phyloP scores from a whole-genome alignment of 1,139 yeast species.

The Diutina neorugosa region DNA sequence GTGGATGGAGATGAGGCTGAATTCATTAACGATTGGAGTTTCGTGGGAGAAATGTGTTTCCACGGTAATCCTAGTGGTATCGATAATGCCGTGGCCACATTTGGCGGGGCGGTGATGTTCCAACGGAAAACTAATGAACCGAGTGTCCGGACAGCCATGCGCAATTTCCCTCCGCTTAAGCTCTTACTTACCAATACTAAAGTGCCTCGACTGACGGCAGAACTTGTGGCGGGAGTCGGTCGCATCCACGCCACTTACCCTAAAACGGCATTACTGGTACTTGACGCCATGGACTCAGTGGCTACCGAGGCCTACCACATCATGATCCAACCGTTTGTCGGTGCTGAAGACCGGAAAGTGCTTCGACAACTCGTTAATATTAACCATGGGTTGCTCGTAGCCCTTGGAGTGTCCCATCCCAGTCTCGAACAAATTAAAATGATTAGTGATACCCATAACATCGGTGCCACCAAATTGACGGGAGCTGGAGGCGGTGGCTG shows the following conservation, averaged over 20 bases:
- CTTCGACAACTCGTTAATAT: constrained; percentile 61
- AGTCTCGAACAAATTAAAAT: constrained; percentile 61
- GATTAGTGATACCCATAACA: constrained; percentile 42
- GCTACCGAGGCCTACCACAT: constrained; percentile 58
- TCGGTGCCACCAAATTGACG: constrained; percentile 88
- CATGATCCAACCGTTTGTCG: constrained; percentile 35
- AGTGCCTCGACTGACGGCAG: constrained; percentile 80
- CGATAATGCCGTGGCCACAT: constrained; percentile 91
- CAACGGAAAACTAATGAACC: constrained; percentile 54
- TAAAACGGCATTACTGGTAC: constrained; percentile 39
- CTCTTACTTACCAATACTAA: constrained; percentile 74
- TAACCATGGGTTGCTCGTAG: constrained; percentile 78
- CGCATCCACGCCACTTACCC: constrained; percentile 41
- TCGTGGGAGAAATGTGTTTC: constrained; percentile 87
- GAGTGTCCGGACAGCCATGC: constrained; percentile 50
- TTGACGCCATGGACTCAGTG: constrained; percentile 60
- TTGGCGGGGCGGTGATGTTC: constrained; percentile 92
- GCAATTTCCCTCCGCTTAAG: constrained; percentile 65
- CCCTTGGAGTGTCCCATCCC: constrained; percentile 91
- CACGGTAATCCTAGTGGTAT: constrained; percentile 98
- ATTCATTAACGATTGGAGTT: constrained; percentile 76
- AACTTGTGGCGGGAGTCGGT: constrained; percentile 69
- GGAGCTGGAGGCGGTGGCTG: constrained; percentile 99
- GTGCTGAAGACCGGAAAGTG: constrained; percentile 20
- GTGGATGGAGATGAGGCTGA: constrained; percentile 32